Percentiles rank a stretch among this genome's conserved stretches.
phyloP scores from a whole-genome alignment of 305 asterid genomes.

The Fraxinus angustifolia region DNA sequence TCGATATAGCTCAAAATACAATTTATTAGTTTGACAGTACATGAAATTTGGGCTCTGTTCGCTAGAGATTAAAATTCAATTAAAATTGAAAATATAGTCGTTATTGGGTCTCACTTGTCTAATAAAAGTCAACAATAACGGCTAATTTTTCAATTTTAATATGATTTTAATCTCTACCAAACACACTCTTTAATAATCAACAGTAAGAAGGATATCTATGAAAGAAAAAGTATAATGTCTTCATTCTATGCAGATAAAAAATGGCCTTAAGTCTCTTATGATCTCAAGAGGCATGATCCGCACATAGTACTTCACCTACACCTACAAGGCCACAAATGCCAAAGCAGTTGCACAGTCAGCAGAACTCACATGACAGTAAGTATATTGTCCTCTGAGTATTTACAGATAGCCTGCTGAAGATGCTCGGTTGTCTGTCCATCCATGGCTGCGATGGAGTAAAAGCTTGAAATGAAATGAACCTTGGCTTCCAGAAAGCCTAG shows the following conservation, averaged over 20 bases:
- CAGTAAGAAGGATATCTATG: neutral
- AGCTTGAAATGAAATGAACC: constrained; percentile 75
- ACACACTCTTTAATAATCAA: too few relatives aligned
- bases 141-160: too few relatives aligned
- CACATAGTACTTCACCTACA: neutral
- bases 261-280: neutral
- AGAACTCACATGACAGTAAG: constrained; percentile 76
- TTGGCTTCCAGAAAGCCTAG: constrained; percentile 68
- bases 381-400: constrained; percentile 58
- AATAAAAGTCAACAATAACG: too few relatives aligned
- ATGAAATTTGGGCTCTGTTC: too few relatives aligned
- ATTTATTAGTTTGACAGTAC: too few relatives aligned
- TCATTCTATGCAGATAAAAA: neutral
- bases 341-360: constrained; percentile 21
- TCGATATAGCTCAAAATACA: too few relatives aligned
- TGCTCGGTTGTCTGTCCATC: constrained; percentile 96
- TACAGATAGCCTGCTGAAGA: neutral
- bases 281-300: neutral
- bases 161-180: too few relatives aligned
- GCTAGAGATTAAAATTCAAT: too few relatives aligned
- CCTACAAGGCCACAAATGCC: neutral
- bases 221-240: neutral
- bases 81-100: too few relatives aligned
- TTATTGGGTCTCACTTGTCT: too few relatives aligned
- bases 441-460: constrained; percentile 92